These are phyloP conservation scores for Zarea fungicola DNA, from an alignment of 2,329 filamentous ascomycete species.

Conservation along the genomic window DNA sequence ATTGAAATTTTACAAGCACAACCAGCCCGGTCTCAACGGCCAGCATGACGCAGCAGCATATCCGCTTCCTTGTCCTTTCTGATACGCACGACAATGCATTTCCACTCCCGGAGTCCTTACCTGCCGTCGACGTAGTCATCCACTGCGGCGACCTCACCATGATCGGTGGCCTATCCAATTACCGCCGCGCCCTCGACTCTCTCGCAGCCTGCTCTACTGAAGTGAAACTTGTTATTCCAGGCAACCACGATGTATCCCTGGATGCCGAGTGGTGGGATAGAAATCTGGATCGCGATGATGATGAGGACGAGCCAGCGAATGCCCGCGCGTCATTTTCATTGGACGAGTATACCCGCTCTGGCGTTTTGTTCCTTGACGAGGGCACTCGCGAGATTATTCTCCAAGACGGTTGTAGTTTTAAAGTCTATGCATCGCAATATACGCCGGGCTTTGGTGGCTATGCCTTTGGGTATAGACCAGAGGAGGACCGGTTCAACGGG, in stretches of 20 bases:
- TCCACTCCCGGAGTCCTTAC: neutral
- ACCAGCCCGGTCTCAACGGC: too few relatives aligned
- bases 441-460: slow-evolving; percentile 32
- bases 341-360: neutral
- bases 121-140: slow-evolving; percentile 32
- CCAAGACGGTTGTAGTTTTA: slow-evolving; percentile 31
- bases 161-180: slow-evolving; percentile 33
- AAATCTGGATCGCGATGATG: slow-evolving; percentile 25
- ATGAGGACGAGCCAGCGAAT: neutral
- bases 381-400: slow-evolving; percentile 32
- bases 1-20: too few relatives aligned
- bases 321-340: slow-evolving; percentile 6
- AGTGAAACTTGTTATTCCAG: slow-evolving; percentile 40
- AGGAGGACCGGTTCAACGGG: slow-evolving; percentile 14
- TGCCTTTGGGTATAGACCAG: slow-evolving; percentile 34
- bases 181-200: slow-evolving; percentile 27
- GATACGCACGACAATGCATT: slow-evolving; percentile 9
- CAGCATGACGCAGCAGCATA: neutral
- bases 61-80: slow-evolving; percentile 9
- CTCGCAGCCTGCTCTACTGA: slow-evolving; percentile 32
- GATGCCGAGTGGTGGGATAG: slow-evolving; percentile 16
- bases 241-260: slow-evolving; percentile 40
- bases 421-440: slow-evolving; percentile 35
- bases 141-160: slow-evolving; percentile 41
- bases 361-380: slow-evolving; percentile 33